Conservation (phyloP, 176 grass and related monocot species). For the Lolium multiflorum region DNA sequence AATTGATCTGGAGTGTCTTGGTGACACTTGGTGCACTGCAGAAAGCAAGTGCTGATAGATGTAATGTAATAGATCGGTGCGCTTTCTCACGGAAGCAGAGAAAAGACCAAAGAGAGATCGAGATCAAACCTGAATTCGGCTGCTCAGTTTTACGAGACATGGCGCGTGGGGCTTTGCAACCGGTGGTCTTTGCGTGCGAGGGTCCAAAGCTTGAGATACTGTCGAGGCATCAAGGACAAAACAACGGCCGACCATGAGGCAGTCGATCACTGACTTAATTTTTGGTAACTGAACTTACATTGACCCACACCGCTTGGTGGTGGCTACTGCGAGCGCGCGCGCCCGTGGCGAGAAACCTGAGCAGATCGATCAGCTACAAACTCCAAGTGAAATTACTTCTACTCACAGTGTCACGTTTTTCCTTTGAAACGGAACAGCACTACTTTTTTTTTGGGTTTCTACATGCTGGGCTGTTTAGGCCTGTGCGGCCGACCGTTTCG, state of each 20-base stretch:
- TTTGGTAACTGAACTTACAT: too few relatives aligned
- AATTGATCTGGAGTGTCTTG: neutral
- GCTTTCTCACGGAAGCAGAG: slow-evolving; percentile 35
- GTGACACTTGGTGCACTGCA: slow-evolving; percentile 6
- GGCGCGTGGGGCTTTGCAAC: slow-evolving; percentile 25
- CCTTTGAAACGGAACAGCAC: too few relatives aligned
- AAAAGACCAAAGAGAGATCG: neutral
- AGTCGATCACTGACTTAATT: too few relatives aligned
- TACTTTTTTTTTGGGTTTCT: too few relatives aligned
- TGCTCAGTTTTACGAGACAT: slow-evolving; percentile 37
- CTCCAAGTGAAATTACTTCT: too few relatives aligned
- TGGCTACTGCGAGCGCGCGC: too few relatives aligned
- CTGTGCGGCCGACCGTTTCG: too few relatives aligned
- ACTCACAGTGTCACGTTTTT: too few relatives aligned
- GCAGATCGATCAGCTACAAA: too few relatives aligned
- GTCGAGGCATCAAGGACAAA: neutral
- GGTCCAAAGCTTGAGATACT: slow-evolving; percentile 69
- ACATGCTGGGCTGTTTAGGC: too few relatives aligned
- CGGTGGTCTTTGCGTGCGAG: slow-evolving; percentile 75
- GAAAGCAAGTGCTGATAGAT: neutral
- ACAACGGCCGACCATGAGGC: neutral
- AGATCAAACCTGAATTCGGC: slow-evolving; percentile 9
- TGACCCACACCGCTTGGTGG: too few relatives aligned
- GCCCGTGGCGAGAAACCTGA: too few relatives aligned
- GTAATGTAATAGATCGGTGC: neutral